A percentile compares a stretch with the other conserved stretches of the same genome.
phyloP scores from a whole-genome alignment of 2,329 filamentous ascomycete species.

The Penicillium sp. region DNA sequence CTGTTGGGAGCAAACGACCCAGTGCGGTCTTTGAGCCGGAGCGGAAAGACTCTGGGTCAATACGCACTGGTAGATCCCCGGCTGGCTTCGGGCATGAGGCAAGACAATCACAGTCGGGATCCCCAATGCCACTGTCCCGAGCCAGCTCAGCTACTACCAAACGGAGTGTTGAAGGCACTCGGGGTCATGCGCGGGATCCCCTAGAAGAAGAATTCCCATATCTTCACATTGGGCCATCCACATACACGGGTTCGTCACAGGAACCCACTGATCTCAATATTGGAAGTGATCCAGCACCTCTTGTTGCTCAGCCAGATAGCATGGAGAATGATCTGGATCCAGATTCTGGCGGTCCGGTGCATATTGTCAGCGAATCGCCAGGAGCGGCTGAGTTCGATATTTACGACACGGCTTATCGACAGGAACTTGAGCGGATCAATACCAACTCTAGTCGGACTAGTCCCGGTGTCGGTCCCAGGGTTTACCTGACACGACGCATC shows the following conservation, averaged over 20 bases:
- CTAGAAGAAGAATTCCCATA: slow-evolving; percentile 67
- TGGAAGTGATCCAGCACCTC: slow-evolving; percentile 12
- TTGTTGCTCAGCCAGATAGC: slow-evolving; percentile 30
- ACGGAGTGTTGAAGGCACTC: slow-evolving; percentile 47
- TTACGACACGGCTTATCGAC: slow-evolving; percentile 83
- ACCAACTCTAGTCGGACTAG: slow-evolving; percentile 28
- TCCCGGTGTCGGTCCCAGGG: slow-evolving; percentile 50
- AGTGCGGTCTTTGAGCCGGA: slow-evolving; percentile 20
- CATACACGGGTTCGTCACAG: slow-evolving; percentile 35
- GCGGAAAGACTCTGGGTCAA: slow-evolving; percentile 27
- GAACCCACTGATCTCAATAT: slow-evolving; percentile 11
- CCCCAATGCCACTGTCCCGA: slow-evolving; percentile 30
- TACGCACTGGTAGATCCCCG: slow-evolving; percentile 22
- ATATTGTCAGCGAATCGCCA: slow-evolving; percentile 77
- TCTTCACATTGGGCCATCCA: slow-evolving; percentile 71
- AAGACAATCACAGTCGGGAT: slow-evolving; percentile 27
- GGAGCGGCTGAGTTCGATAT: slow-evolving; percentile 81
- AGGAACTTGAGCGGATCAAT: slow-evolving; percentile 73
- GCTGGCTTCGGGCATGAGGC: slow-evolving; percentile 11
- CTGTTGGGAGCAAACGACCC: slow-evolving; percentile 14
- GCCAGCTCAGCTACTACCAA: slow-evolving; percentile 34
- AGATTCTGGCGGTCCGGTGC: slow-evolving; percentile 20
- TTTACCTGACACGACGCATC: slow-evolving; percentile 58
- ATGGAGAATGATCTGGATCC: slow-evolving; percentile 39
- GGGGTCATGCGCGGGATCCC: slow-evolving; percentile 65